Evolutionary conservation across 495 filamentous ascomycete genomes (phyloP).

Genomic region (Melanomma pulvis-pyrius): DNA sequence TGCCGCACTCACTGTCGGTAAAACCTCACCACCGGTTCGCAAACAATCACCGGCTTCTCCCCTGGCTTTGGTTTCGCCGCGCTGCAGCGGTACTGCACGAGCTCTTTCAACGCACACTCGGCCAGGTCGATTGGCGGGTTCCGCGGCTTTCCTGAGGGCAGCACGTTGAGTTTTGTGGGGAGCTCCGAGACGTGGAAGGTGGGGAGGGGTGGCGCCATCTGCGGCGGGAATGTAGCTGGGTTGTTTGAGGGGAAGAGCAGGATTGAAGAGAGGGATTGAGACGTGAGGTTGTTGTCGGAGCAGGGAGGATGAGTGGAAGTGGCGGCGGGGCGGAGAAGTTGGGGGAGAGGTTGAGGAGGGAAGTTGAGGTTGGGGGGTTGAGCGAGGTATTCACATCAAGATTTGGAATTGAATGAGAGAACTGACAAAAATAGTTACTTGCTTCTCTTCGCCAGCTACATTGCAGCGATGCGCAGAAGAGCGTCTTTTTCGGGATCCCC

Average conservation of each 20-base stretch:
- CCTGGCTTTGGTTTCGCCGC: conserved; percentile 50
- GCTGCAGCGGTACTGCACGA: conserved; percentile 82
- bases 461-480: not conserved
- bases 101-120: conserved; percentile 71
- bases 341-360: conserved; percentile 65
- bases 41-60: conserved; percentile 60
- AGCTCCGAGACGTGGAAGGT: conserved; percentile 60
- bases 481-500: conserved; percentile 47
- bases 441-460: not conserved
- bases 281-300: not conserved
- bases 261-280: conserved; percentile 4
- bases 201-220: conserved; percentile 67
- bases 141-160: conserved; percentile 50
- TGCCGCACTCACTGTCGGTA: conserved; percentile 70
- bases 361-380: conserved; percentile 66
- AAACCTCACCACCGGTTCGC: conserved; percentile 72
- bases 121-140: conserved; percentile 56
- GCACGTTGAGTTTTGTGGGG: conserved; percentile 53
- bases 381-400: conserved; percentile 53
- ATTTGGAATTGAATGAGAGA: not conserved
- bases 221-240: not conserved
- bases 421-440: not conserved
- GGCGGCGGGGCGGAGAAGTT: conserved; percentile 52
- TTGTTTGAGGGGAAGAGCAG: not conserved
- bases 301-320: conserved; percentile 50